Percentiles rank a stretch among this genome's conserved stretches.
These are phyloP conservation scores for Chalciporus pseudorubinellus DNA, from an alignment of 768 basidiomycete genomes.

Conservation along the genomic window DNA sequence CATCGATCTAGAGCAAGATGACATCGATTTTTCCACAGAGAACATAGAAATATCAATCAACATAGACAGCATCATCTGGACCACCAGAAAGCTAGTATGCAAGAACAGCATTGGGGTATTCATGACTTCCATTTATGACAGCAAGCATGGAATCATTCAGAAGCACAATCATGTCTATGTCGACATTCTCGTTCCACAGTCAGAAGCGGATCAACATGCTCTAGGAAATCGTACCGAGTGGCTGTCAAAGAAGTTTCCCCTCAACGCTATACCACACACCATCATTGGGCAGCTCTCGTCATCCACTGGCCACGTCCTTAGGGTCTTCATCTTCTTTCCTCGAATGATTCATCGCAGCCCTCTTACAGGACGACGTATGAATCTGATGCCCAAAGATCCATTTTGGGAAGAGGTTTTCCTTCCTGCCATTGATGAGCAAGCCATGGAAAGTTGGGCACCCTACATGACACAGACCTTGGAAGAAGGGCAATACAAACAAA, in stretches of 20 bases:
- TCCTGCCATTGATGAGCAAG: background rate
- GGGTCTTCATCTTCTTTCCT: conserved; percentile 8
- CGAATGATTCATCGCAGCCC: conserved; percentile 5
- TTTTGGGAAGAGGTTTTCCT: conserved; percentile 9
- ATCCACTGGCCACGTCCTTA: background rate
- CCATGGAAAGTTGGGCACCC: background rate
- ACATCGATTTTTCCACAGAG: no score
- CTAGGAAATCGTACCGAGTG: background rate
- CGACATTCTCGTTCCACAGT: conserved; percentile 8
- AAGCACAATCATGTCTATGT: no score
- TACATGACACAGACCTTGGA: background rate
- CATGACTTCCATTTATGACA: no score
- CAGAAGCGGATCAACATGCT: background rate
- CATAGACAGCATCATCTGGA: no score
- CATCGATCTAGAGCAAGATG: no score
- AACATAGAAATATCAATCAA: no score
- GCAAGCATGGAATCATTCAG: no score
- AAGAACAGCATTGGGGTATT: no score
- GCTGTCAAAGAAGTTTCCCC: conserved; percentile 6
- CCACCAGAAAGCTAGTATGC: no score
- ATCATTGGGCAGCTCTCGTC: background rate
- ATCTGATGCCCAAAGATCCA: conserved; percentile 4
- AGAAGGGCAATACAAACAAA: conserved; percentile 6
- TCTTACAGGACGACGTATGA: background rate
- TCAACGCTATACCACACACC: conserved; percentile 5